Evolutionary conservation across 2,329 filamentous ascomycete genomes (phyloP), one percentile per base, ranked within the genome.

Genomic region (Lachnellula arida): DNA sequence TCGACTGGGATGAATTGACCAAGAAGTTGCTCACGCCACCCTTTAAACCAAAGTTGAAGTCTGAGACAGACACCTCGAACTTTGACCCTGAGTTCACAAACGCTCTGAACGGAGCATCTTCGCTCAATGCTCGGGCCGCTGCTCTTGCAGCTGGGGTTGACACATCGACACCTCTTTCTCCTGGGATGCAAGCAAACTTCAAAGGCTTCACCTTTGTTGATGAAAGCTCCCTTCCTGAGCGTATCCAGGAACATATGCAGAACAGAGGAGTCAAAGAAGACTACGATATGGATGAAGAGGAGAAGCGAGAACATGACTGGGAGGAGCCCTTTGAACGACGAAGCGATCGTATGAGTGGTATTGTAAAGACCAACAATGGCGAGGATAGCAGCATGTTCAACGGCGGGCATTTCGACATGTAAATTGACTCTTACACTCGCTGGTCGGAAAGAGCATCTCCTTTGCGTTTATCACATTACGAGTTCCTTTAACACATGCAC

Each of bases 171-270:
- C 94, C 94, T 0, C 78, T 99, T 23, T 96, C 91, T 14, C 94
- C 94, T 0, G 95, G 91, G 2, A 92, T 97, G 74, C 94, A 99
- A 74, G 94, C 93, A 60, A 97, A 97, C 70, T 99, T 99, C 78
- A 90, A 94, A 68, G 94, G 94, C 35, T 99, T 99, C 73, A 99
- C 94, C 0, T 99, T 96, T 71, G 94, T 97, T n/a, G 94, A 97
- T 66, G 93, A 97, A 75, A 97, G 90, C 68, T 89, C 90, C 2
- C 86, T 32, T 32, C 8, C 9, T 32, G 28, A 32, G 28, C 28
- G 9, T 32, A 32, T 99, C 54, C 92, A 97, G 51, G 90, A 93
- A 60, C 87, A 94, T 63, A 91, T 90, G 84, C 74, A 75, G 55
- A 78, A 78, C 58, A 74, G 77, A 50, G 55, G 55, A 66, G 70